Base-by-base conservation (phyloP, 257 asterid species). In the Nicotiana tomentosiformis region DNA sequence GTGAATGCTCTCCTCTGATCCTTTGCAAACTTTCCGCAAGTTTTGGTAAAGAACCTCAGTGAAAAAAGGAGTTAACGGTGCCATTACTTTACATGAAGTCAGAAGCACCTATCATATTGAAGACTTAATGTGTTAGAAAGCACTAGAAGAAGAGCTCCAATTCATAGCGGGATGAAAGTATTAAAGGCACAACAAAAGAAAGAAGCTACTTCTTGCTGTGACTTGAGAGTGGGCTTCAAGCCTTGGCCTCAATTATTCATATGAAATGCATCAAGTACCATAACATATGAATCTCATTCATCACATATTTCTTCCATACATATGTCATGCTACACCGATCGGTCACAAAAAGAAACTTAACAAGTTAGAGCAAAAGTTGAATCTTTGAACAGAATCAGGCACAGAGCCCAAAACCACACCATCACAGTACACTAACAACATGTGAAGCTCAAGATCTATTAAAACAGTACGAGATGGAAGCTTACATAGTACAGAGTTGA, bases 41-140 rank as follows among this genome's bases (percentile, higher is more conserved):
- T 96, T 96, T 88, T 92, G 97, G 70, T 96, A 96, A 23, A 96
- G 97, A 86, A 93, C 93, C 87, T 96, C 99, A 1, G 98, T 90
- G 89, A 96, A 94, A 87, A 94, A 96, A 7, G 99, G 99, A 10
- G 99, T 96, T 87, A 96, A 92, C 17, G 99, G 98, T 78, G 99
- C 97, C 99, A 96, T 96, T 23, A 93, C 93, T 88, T 96, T 96
- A 80, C 99, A 96, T 66, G 99, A 92, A 26, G 98, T 91, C 62
- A 94, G 87, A 84, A 96, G 95, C 83, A 96, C 91, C 91, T 89
- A 60, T 5, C 26, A 53, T 17, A 77, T 17, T 77, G 66, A 77
- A 29, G 65, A 77, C 81, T 61, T 32, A 46, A 35, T 23, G 23
- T 51, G 80, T 76, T 49, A 51, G 80, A 76, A 56, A 26, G 46